A percentile compares a stretch with the other conserved stretches of the same genome.
These are phyloP conservation scores for Neocucurbitaria cava DNA, from an alignment of 2,329 filamentous ascomycete genomes.

Conservation along the genomic window DNA sequence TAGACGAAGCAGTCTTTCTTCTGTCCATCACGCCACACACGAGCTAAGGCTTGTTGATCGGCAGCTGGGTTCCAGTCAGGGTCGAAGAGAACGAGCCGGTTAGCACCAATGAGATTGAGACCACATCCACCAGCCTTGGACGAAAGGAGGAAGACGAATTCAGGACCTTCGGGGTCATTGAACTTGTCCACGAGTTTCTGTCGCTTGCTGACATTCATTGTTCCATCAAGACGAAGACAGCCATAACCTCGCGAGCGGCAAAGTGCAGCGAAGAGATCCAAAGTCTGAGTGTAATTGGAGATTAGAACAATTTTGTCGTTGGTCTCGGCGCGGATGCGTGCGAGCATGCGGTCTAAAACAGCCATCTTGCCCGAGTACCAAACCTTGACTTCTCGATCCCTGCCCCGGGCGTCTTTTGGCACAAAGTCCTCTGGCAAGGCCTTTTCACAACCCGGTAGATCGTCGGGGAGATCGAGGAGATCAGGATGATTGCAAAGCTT, in stretches of 20 bases:
- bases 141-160: slow-evolving; percentile 95
- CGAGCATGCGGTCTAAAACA: slow-evolving; percentile 97
- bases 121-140: slow-evolving; percentile 97
- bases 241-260: slow-evolving; percentile 88
- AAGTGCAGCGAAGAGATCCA: slow-evolving; percentile 91
- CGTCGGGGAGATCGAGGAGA: slow-evolving; percentile 79
- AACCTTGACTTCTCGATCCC: slow-evolving; percentile 89
- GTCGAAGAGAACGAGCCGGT: slow-evolving; percentile 93
- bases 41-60: slow-evolving; percentile 93
- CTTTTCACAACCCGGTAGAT: slow-evolving; percentile 85
- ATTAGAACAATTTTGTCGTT: slow-evolving; percentile 99
- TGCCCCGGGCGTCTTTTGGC: slow-evolving; percentile 83
- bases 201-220: slow-evolving; percentile 96
- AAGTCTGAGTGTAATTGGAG: slow-evolving; percentile 95
- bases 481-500: slow-evolving; percentile 99
- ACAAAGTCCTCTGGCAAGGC: slow-evolving; percentile 87
- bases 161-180: slow-evolving; percentile 87
- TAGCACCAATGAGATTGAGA: slow-evolving; percentile 93
- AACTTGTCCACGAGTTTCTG: slow-evolving; percentile 98
- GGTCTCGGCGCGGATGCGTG: slow-evolving; percentile 91
- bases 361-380: slow-evolving; percentile 99
- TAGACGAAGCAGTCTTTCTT: slow-evolving; percentile 99
- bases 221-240: slow-evolving; percentile 87
- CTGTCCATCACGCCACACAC: slow-evolving; percentile 98
- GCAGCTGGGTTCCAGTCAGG: slow-evolving; percentile 96